Base-by-base conservation (phyloP, 108 stramenopile species). In the Nitzschia palea region DNA sequence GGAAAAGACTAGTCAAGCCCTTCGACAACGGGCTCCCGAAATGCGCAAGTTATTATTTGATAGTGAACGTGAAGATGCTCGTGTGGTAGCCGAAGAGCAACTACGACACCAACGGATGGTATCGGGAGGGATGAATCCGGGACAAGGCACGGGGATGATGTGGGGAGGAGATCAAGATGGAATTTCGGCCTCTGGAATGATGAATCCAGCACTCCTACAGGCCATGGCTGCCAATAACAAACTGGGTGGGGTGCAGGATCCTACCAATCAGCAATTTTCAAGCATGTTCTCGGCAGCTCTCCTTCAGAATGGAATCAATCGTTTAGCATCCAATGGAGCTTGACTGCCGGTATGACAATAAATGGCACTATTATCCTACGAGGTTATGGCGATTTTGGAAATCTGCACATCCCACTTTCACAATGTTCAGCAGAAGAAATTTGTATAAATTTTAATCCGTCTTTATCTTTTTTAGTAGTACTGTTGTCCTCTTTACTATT, bases 21-120 rank as follows among this genome's bases (percentile, higher is more conserved):
- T 89, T 20, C 76, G 88, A 20, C 86, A 90, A 64, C 73, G 86
- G 32, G 89, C 86, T 47, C 89, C 86, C 10, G 86, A 87, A 60
- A 90, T 90, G 86, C 79, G 84, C 31, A 85, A 83, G 69, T 75
- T 86, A 10, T 45, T 89, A 44, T 81, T 85, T 34, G 81, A 85
- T 34, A 67, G 74, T 15, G 88, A 89, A 52, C 74, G 51, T 14
- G 76, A 70, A 28, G 68, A 64, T 33, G 77, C 65, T 2, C 55
- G 70, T 20, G 44, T 22, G 4, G 60, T 48, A 32, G 59, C 79
- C 36, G 62, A 77, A 55, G 76, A 78, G 67, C 67, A 65, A 35
- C 40, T 77, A 18, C 73, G 65, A 10, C 71, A 72, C 27, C 70
- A 77, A 43, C 56, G 63, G 34, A 73, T 65, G 65, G 58, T 72